A percentile compares a stretch with the other conserved stretches of the same genome.
Evolutionary conservation across 495 filamentous ascomycete genomes (phyloP).

Genomic region (Lasiosphaeriaceae sp.): DNA sequence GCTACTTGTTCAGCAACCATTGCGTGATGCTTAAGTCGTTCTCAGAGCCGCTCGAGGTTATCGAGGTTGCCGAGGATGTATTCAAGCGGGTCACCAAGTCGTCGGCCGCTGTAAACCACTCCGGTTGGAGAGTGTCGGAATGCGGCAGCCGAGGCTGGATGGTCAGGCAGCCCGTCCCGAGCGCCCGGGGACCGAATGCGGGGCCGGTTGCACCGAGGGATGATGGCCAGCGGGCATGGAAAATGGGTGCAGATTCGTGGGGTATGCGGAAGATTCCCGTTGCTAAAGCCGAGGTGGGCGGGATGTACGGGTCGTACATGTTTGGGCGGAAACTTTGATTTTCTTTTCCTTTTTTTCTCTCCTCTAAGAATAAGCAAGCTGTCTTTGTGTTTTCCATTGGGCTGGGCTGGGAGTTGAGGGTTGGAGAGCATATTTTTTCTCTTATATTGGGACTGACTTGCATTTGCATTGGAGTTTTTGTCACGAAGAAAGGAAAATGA

Average conservation of each 20-base stretch:
- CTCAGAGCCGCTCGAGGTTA: constrained; percentile 70
- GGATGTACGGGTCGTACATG: constrained; percentile 85
- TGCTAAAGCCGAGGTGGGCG: constrained; percentile 71
- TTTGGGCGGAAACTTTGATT: constrained; percentile 53
- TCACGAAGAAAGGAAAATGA: too few relatives aligned
- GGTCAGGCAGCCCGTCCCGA: constrained; percentile 48
- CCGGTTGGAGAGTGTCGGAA: constrained; percentile 67
- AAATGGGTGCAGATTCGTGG: constrained; percentile 87
- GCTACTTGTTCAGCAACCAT: constrained; percentile 55
- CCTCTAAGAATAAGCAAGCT: too few relatives aligned
- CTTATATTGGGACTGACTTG: too few relatives aligned
- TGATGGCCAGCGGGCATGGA: constrained; percentile 64
- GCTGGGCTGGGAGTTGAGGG: too few relatives aligned
- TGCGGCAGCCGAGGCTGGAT: constrained; percentile 62
- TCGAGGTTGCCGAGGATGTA: constrained; percentile 73
- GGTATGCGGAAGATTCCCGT: constrained; percentile 85
- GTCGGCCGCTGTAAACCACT: constrained; percentile 32
- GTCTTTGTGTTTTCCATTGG: too few relatives aligned
- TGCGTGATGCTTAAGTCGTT: constrained; percentile 58
- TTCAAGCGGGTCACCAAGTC: constrained; percentile 58
- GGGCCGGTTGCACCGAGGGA: constrained; percentile 25
- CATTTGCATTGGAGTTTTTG: too few relatives aligned
- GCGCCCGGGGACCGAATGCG: neutral
- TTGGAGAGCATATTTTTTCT: too few relatives aligned
- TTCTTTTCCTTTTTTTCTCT: constrained; percentile 3